Conservation (phyloP, 1,284 basidiomycete genomes). For the Mycena sp. region DNA sequence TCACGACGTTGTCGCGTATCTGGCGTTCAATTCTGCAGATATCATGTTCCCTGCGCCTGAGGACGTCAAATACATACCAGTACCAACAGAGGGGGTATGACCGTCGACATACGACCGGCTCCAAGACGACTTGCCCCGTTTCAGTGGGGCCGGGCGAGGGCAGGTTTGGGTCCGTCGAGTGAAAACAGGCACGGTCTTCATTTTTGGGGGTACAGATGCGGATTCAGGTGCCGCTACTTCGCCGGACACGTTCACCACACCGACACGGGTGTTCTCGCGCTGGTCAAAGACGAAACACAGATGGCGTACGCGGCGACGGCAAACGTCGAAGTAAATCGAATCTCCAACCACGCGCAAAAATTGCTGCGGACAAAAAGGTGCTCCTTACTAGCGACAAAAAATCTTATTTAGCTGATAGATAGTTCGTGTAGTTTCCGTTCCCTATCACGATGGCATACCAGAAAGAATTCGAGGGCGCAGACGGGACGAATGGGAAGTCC, state of each 20-base stretch:
- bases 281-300: slow-evolving; percentile 67
- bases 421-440: slow-evolving; percentile 68
- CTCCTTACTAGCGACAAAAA: background rate
- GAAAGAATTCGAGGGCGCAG: slow-evolving; percentile 53
- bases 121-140: slow-evolving; percentile 73
- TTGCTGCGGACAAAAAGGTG: slow-evolving; percentile 69
- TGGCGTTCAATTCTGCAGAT: slow-evolving; percentile 81
- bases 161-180: slow-evolving; percentile 45
- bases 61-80: slow-evolving; percentile 48
- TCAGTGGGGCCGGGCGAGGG: slow-evolving; percentile 84
- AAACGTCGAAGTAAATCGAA: slow-evolving; percentile 81
- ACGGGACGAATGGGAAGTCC: slow-evolving; percentile 36
- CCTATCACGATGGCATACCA: slow-evolving; percentile 77
- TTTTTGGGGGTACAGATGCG: slow-evolving; percentile 55
- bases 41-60: slow-evolving; percentile 63
- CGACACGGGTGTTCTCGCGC: slow-evolving; percentile 50
- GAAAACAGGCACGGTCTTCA: too few relatives aligned
- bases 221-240: slow-evolving; percentile 92
- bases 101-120: slow-evolving; percentile 52
- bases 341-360: slow-evolving; percentile 66
- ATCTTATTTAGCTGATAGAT: background rate
- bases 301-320: slow-evolving; percentile 59
- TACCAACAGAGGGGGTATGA: slow-evolving; percentile 28
- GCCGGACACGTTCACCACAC: slow-evolving; percentile 72
- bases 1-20: slow-evolving; percentile 84